Conservation (phyloP, 2,329 filamentous ascomycete genomes). For the Colletotrichum liaoningense region DNA sequence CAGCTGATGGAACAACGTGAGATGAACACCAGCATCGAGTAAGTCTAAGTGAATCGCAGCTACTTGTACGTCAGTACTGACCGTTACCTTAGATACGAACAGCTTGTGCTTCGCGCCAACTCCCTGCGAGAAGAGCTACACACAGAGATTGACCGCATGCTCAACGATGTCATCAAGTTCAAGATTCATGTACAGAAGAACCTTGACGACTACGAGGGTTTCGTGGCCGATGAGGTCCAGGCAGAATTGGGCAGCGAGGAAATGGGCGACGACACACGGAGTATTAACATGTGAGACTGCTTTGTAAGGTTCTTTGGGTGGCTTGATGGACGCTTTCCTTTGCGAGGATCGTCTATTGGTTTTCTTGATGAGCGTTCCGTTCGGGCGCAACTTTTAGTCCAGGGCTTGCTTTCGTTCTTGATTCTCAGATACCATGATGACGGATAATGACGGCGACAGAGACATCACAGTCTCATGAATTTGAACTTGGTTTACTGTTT, state of each 20-base stretch:
- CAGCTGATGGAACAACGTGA: conserved; percentile 94
- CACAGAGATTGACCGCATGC: conserved; percentile 93
- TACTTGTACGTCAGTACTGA: neutral
- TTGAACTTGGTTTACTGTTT: neutral
- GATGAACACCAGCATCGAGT: conserved; percentile 97
- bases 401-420: conserved; percentile 14
- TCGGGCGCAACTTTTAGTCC: conserved; percentile 9
- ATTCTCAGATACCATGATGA: conserved; percentile 34
- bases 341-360: neutral
- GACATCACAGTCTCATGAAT: conserved; percentile 1
- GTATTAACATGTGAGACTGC: conserved; percentile 55
- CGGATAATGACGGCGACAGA: conserved; percentile 25
- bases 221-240: conserved; percentile 94
- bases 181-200: conserved; percentile 96
- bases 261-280: conserved; percentile 63
- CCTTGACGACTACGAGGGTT: conserved; percentile 93
- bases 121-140: conserved; percentile 96
- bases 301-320: conserved; percentile 33
- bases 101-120: conserved; percentile 86
- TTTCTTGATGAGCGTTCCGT: conserved; percentile 26
- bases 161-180: conserved; percentile 98
- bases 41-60: conserved; percentile 49
- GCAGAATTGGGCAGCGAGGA: conserved; percentile 79
- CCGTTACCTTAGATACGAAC: conserved; percentile 77
- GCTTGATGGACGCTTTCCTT: conserved; percentile 24